phyloP scores from a whole-genome alignment of 1,139 yeast genomes.

The Groenewaldozyma sp. region DNA sequence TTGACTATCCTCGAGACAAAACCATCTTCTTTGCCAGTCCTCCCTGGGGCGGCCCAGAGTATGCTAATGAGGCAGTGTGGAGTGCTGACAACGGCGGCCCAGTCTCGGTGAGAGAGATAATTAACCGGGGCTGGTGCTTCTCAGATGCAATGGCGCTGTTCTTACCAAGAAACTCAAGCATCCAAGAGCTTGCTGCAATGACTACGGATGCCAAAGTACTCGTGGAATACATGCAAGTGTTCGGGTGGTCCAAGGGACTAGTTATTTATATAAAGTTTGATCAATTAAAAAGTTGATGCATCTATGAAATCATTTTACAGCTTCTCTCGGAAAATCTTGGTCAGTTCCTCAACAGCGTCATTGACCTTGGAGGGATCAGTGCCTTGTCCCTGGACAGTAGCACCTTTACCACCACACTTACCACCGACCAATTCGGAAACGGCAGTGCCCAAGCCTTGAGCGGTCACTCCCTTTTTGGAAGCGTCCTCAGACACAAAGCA shows the following conservation, averaged over 20 bases:
- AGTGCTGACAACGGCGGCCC: conserved; percentile 34
- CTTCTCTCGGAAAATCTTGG: conserved; percentile 36
- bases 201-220: conserved; percentile 9
- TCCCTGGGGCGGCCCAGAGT: conserved; percentile 94
- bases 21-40: conserved; percentile 80
- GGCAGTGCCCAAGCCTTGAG: conserved; percentile 61
- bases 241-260: conserved; percentile 16
- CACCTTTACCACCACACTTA: conserved; percentile 97
- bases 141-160: conserved; percentile 54
- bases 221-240: conserved; percentile 15
- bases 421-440: conserved; percentile 82
- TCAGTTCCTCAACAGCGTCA: conserved; percentile 64
- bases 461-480: conserved; percentile 61
- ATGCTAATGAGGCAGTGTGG: conserved; percentile 39
- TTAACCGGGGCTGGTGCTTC: conserved; percentile 38
- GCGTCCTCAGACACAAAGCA: conserved; percentile 76
- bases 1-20: conserved; percentile 10
- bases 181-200: conserved; percentile 36
- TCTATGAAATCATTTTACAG: conserved; percentile 5
- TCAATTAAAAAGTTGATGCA: conserved; percentile 17
- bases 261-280: conserved; percentile 20
- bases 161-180: conserved; percentile 63
- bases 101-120: conserved; percentile 23
- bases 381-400: conserved; percentile 95
- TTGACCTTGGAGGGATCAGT: conserved; percentile 61